Conservation (phyloP, 164 flowering plant genomes). For the Tetracentron sinense region DNA sequence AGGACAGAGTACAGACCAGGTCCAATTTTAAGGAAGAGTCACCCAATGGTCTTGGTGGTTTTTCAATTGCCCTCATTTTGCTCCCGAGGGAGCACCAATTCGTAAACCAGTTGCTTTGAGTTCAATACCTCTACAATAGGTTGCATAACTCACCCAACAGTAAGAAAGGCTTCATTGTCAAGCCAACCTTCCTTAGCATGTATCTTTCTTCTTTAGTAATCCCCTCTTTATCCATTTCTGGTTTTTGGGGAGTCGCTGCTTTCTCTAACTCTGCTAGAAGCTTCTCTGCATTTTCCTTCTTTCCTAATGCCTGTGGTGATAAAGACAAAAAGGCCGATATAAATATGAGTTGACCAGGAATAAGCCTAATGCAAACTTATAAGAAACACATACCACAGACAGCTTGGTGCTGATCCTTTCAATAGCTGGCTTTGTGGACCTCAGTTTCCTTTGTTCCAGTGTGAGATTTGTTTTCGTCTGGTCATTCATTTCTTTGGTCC, state of each 20-base stretch:
- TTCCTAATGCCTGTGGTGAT: conserved; percentile 55
- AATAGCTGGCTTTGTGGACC: conserved; percentile 30
- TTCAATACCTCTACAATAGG: conserved; percentile 1
- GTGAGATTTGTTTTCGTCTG: conserved; percentile 7
- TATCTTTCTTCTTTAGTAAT: conserved; percentile 89
- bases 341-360: conserved; percentile 3
- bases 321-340: conserved; percentile 7
- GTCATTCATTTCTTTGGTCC: conserved; percentile 15
- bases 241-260: conserved; percentile 31
- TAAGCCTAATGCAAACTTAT: not conserved
- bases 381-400: conserved; percentile 46
- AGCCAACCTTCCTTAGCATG: conserved; percentile 88
- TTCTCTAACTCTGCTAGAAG: conserved; percentile 66
- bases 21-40: not conserved
- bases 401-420: conserved; percentile 45
- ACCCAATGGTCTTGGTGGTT: conserved; percentile 5
- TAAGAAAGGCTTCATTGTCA: conserved; percentile 83
- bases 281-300: conserved; percentile 75
- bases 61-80: not conserved
- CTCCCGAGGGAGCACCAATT: conserved; percentile 3
- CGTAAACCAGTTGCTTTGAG: conserved; percentile 2
- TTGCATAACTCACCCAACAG: conserved; percentile 58
- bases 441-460: conserved; percentile 26
- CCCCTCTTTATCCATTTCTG: conserved; percentile 70
- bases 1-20: not conserved